A percentile compares a stretch with the other conserved stretches of the same genome.
Evolutionary conservation across 805 yeast species (phyloP).

Genomic region (Candida silvicultrix): DNA sequence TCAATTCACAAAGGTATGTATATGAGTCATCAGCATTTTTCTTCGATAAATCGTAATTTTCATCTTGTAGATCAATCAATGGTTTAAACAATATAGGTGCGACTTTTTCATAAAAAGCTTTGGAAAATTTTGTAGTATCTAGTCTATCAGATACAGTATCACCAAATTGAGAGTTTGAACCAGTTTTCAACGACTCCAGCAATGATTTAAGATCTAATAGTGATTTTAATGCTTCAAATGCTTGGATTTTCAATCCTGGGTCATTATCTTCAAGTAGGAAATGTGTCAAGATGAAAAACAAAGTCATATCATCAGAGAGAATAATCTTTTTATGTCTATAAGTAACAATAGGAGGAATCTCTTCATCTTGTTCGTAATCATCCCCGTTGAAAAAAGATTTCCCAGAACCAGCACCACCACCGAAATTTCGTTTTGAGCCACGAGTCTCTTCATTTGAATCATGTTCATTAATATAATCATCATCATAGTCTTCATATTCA

Average conservation of each 20-base stretch:
- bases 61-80: slow-evolving; percentile 29
- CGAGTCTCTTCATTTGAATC: slow-evolving; percentile 2
- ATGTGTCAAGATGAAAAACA: slow-evolving; percentile 48
- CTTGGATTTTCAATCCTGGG: slow-evolving; percentile 73
- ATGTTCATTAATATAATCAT: slow-evolving; percentile 3
- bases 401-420: neutral
- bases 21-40: slow-evolving; percentile 29
- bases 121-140: slow-evolving; percentile 40
- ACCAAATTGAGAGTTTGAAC: slow-evolving; percentile 9
- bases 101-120: slow-evolving; percentile 54
- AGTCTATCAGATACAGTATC: slow-evolving; percentile 20
- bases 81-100: slow-evolving; percentile 53
- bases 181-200: slow-evolving; percentile 1
- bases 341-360: neutral
- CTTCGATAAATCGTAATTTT: slow-evolving; percentile 1
- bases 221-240: slow-evolving; percentile 56
- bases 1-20: slow-evolving; percentile 63
- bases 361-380: slow-evolving; percentile 21
- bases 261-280: slow-evolving; percentile 57
- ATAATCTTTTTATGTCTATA: slow-evolving; percentile 4
- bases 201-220: slow-evolving; percentile 20
- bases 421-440: no score
- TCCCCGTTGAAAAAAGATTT: slow-evolving; percentile 5
- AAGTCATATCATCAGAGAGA: slow-evolving; percentile 51
- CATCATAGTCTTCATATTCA: slow-evolving; percentile 6